Conservation (phyloP, 1,284 basidiomycete genomes). For the Bjerkandera adusta region DNA sequence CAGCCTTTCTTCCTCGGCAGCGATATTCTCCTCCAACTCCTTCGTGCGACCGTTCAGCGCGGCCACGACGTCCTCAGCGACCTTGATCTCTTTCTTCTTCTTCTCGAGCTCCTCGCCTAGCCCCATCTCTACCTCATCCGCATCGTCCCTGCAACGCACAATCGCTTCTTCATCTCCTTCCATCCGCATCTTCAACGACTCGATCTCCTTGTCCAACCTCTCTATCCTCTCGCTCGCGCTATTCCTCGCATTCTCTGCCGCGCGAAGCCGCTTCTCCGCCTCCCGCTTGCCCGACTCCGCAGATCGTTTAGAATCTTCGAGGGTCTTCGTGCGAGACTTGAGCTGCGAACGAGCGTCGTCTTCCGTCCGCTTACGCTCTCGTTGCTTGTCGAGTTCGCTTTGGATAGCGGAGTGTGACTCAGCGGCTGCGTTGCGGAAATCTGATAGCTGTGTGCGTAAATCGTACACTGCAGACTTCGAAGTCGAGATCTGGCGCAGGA, state of each 20-base stretch:
- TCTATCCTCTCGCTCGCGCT: constrained; percentile 64
- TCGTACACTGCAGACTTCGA: constrained; percentile 70
- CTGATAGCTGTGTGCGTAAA: constrained; percentile 72
- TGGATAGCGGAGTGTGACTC: constrained; percentile 68
- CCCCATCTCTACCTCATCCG: constrained; percentile 38
- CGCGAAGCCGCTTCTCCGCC: constrained; percentile 83
- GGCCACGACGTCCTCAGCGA: constrained; percentile 61
- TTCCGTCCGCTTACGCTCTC: constrained; percentile 80
- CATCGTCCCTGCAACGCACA: constrained; percentile 39
- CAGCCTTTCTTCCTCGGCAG: constrained; percentile 52
- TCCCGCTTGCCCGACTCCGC: constrained; percentile 81
- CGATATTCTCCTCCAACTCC: constrained; percentile 36
- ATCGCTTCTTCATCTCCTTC: constrained; percentile 52
- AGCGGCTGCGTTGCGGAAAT: constrained; percentile 61
- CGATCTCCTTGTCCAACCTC: constrained; percentile 69
- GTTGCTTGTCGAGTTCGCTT: constrained; percentile 69
- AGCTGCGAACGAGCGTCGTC: constrained; percentile 78
- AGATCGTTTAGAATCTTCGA: constrained; percentile 85
- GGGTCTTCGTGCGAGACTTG: constrained; percentile 75
- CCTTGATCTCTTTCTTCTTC: constrained; percentile 65
- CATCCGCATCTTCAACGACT: constrained; percentile 51
- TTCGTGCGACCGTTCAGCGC: constrained; percentile 35
- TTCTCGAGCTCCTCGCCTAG: constrained; percentile 52
- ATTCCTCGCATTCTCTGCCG: constrained; percentile 64
- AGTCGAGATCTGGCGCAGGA: constrained; percentile 74